phyloP scores from a whole-genome alignment of 805 yeast genomes.

The Starmerella powellii region DNA sequence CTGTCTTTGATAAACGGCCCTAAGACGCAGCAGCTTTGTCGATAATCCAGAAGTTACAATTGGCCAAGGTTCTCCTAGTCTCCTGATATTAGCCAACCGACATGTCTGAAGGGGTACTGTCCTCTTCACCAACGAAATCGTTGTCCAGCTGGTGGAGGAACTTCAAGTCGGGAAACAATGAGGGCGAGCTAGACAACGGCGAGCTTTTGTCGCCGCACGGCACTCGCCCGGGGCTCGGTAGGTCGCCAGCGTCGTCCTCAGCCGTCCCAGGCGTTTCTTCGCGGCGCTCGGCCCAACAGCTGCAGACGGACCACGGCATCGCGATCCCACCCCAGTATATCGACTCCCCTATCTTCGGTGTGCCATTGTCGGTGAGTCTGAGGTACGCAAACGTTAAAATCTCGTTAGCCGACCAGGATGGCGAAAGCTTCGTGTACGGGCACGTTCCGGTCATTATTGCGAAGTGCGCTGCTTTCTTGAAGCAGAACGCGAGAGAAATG shows the following conservation, averaged over 20 bases:
- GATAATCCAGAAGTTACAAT: too few relatives aligned
- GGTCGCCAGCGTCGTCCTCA: constrained; percentile 29
- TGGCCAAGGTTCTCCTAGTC: too few relatives aligned
- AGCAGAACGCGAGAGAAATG: constrained; percentile 53
- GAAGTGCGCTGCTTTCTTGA: constrained; percentile 78
- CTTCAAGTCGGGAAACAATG: constrained; percentile 23
- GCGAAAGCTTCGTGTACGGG: constrained; percentile 67
- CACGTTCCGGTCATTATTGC: constrained; percentile 90
- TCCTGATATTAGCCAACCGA: too few relatives aligned
- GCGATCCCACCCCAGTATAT: constrained; percentile 15
- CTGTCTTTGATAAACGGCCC: too few relatives aligned
- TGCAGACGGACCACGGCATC: constrained; percentile 9
- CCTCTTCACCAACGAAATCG: constrained; percentile 22
- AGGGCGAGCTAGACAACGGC: background rate
- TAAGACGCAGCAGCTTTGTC: too few relatives aligned
- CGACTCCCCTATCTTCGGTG: constrained; percentile 56
- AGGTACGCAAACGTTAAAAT: constrained; percentile 67
- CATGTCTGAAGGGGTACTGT: constrained; percentile 16
- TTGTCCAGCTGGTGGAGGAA: constrained; percentile 36
- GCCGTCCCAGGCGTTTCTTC: constrained; percentile 30
- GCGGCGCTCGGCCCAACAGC: constrained; percentile 9
- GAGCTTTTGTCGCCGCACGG: background rate
- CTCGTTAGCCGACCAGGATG: constrained; percentile 43
- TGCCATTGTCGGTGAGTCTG: constrained; percentile 58
- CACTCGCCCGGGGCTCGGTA: constrained; percentile 13